Evolutionary conservation across 2,329 filamentous ascomycete genomes (phyloP).

Genomic region (Hypomyces rosellus): DNA sequence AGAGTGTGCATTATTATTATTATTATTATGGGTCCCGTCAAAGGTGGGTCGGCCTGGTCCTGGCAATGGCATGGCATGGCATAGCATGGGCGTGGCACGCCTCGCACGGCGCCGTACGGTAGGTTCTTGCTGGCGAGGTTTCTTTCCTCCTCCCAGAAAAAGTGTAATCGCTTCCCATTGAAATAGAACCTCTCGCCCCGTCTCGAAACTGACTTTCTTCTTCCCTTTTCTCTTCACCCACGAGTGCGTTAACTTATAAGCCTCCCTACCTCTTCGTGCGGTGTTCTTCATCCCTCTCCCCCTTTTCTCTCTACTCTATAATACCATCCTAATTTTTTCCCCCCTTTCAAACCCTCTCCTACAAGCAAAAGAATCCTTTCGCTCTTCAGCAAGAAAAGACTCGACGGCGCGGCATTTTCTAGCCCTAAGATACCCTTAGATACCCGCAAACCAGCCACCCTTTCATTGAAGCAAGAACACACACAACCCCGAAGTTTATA

Average conservation of each 20-base stretch:
- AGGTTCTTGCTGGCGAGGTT: slow-evolving; percentile 12
- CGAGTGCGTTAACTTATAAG: slow-evolving; percentile 42
- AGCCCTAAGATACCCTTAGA: slow-evolving; percentile 6
- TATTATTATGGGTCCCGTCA: not conserved
- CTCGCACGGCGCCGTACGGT: slow-evolving; percentile 7
- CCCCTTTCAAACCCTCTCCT: slow-evolving; percentile 1
- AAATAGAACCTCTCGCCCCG: slow-evolving; percentile 34
- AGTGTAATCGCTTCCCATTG: slow-evolving; percentile 22
- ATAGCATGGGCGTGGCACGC: not conserved
- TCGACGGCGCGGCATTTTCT: slow-evolving; percentile 9
- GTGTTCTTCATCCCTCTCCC: slow-evolving; percentile 27
- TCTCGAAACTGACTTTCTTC: slow-evolving; percentile 15
- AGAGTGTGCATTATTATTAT: not conserved
- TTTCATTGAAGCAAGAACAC: slow-evolving; percentile 12
- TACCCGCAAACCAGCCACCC: too few species aligned
- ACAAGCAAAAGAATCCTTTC: not conserved
- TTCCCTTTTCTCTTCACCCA: slow-evolving; percentile 39
- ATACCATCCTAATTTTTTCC: slow-evolving; percentile 10
- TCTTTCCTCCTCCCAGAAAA: not conserved
- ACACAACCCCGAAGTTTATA: slow-evolving; percentile 7
- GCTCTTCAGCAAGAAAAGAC: not conserved
- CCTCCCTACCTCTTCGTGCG: slow-evolving; percentile 43
- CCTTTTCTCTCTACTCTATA: slow-evolving; percentile 10
- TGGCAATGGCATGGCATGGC: too few species aligned
- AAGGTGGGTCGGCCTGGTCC: not conserved